Conservation (phyloP, 2,329 filamentous ascomycete genomes). For the Biscogniauxia marginata region DNA sequence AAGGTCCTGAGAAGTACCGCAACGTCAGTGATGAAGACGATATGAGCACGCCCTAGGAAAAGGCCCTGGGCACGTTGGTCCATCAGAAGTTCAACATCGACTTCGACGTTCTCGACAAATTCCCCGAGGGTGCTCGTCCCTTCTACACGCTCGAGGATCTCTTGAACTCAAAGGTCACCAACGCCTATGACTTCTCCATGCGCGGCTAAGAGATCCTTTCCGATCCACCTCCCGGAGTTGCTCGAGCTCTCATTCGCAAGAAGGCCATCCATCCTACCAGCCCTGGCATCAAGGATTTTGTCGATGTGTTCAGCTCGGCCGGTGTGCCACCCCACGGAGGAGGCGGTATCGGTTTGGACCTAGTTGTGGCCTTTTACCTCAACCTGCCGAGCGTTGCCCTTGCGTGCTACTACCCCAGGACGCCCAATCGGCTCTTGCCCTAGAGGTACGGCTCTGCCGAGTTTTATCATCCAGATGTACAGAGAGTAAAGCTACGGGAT, state of each 20-base stretch:
- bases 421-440: slow-evolving; percentile 57
- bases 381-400: slow-evolving; percentile 59
- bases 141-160: slow-evolving; percentile 80
- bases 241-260: slow-evolving; percentile 74
- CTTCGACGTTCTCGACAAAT: slow-evolving; percentile 97
- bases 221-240: slow-evolving; percentile 75
- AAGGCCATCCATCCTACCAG: slow-evolving; percentile 78
- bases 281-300: slow-evolving; percentile 81
- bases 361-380: slow-evolving; percentile 70
- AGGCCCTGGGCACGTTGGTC: slow-evolving; percentile 83
- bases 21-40: slow-evolving; percentile 77
- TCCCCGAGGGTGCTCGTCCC: slow-evolving; percentile 82
- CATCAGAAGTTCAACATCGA: slow-evolving; percentile 89
- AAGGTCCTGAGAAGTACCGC: slow-evolving; percentile 64
- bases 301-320: slow-evolving; percentile 76
- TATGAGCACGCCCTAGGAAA: slow-evolving; percentile 78
- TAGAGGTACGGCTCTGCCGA: slow-evolving; percentile 25
- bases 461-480: not conserved
- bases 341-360: slow-evolving; percentile 85
- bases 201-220: slow-evolving; percentile 91
- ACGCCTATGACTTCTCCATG: slow-evolving; percentile 72
- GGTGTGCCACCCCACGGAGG: slow-evolving; percentile 89
- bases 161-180: slow-evolving; percentile 54
- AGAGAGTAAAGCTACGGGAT: not conserved
- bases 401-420: slow-evolving; percentile 57